phyloP scores from a whole-genome alignment of 2,329 filamentous ascomycete genomes.

The Chalaropsis ovoidea region DNA sequence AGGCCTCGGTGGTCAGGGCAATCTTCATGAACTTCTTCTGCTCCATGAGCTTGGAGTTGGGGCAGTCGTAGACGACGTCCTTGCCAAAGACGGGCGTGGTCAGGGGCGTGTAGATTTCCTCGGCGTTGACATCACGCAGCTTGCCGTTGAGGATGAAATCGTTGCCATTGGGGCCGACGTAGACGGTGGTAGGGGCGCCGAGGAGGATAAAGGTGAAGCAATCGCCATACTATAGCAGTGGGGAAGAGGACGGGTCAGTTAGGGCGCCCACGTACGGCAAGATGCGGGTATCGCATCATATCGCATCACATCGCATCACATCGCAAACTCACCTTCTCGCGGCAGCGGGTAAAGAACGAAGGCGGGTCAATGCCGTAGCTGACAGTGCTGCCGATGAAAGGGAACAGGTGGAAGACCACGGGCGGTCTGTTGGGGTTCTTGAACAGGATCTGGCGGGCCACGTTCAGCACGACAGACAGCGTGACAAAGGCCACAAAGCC shows the following conservation, averaged over 20 bases:
- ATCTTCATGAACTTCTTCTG: slow-evolving; percentile 92
- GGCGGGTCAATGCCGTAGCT: slow-evolving; percentile 93
- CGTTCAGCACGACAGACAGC: slow-evolving; percentile 61
- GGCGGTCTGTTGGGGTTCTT: slow-evolving; percentile 74
- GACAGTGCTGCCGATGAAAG: slow-evolving; percentile 79
- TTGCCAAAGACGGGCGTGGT: slow-evolving; percentile 65
- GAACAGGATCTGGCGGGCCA: slow-evolving; percentile 67
- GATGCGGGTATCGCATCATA: not conserved
- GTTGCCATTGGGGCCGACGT: slow-evolving; percentile 69
- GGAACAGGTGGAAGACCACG: slow-evolving; percentile 71
- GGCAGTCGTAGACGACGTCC: slow-evolving; percentile 84
- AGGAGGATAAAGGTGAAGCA: slow-evolving; percentile 83
- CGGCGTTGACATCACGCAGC: slow-evolving; percentile 77
- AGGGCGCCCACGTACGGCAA: not conserved
- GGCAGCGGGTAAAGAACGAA: slow-evolving; percentile 67
- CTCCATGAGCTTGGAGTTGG: slow-evolving; percentile 87
- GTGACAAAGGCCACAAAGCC: slow-evolving; percentile 38
- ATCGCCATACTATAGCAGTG: slow-evolving; percentile 58
- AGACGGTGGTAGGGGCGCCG: slow-evolving; percentile 82
- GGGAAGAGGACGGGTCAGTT: slow-evolving; percentile 13
- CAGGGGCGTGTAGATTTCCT: slow-evolving; percentile 78
- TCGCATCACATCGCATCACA: not conserved
- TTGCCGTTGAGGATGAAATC: slow-evolving; percentile 90
- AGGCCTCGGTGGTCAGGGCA: slow-evolving; percentile 63
- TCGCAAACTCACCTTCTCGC: slow-evolving; percentile 54